phyloP scores from a whole-genome alignment of 768 basidiomycete genomes.

The Goffeauzyma gilvescens region DNA sequence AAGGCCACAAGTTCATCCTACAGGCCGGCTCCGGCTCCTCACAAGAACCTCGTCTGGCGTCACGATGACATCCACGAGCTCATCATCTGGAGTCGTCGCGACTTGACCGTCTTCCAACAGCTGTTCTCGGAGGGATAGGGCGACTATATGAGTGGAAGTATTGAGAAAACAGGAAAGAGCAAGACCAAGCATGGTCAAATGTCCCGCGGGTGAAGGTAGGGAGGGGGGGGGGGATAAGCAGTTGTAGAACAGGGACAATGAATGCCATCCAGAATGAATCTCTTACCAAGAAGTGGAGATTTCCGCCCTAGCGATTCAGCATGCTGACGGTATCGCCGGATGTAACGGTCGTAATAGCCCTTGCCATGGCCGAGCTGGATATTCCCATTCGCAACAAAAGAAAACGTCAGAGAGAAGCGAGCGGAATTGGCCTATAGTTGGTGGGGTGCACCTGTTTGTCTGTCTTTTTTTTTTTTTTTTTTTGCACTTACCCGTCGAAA shows the following conservation, averaged over 20 bases:
- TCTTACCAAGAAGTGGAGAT: constrained; percentile 6
- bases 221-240: too few species aligned
- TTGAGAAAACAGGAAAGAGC: too few species aligned
- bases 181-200: too few species aligned
- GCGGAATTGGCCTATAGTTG: background rate
- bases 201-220: too few species aligned
- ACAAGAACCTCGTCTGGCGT: background rate
- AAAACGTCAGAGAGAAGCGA: background rate
- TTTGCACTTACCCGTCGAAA: constrained; percentile 6
- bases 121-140: background rate
- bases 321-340: constrained; percentile 3
- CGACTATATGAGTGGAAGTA: too few species aligned
- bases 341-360: constrained; percentile 11
- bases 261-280: too few species aligned
- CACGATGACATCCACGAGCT: background rate
- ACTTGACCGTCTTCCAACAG: background rate
- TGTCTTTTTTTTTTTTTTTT: background rate
- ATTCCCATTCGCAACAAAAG: background rate
- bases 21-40: background rate
- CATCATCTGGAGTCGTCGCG: background rate
- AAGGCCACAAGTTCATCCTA: background rate
- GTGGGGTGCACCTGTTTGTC: background rate
- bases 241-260: too few species aligned
- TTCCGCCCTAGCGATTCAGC: constrained; percentile 2
- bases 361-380: constrained; percentile 11